Evolutionary conservation across 2,329 filamentous ascomycete species (phyloP).

Genomic region (Polychaeton citri): DNA sequence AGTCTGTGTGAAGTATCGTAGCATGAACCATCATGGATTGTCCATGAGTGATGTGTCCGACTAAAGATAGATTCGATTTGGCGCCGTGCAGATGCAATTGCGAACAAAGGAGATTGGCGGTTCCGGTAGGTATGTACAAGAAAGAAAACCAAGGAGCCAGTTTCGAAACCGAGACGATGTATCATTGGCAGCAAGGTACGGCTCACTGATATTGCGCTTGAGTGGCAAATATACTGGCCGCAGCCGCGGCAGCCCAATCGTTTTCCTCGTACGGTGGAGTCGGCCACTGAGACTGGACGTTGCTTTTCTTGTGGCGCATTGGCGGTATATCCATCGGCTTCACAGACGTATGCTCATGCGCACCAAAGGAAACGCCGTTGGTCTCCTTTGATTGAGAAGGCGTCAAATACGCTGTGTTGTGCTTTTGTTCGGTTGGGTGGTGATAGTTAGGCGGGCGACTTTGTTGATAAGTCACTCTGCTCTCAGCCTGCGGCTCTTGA

Average conservation of each 20-base stretch:
- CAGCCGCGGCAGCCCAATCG: conserved; percentile 76
- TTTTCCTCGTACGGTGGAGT: conserved; percentile 90
- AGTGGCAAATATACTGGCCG: conserved; percentile 68
- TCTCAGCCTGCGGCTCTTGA: conserved; percentile 8
- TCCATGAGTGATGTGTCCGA: too few species aligned
- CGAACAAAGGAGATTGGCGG: too few species aligned
- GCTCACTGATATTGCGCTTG: conserved; percentile 34
- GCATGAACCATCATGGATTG: too few species aligned
- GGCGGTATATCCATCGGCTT: conserved; percentile 59
- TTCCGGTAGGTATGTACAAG: too few species aligned
- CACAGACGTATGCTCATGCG: conserved; percentile 47
- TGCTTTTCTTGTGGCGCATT: conserved; percentile 38
- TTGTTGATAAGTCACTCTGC: conserved; percentile 5
- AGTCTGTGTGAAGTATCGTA: too few species aligned
- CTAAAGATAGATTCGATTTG: too few species aligned
- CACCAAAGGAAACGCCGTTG: conserved; percentile 61
- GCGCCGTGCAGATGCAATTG: too few species aligned
- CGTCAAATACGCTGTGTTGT: conserved; percentile 45
- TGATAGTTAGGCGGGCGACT: conserved; percentile 42
- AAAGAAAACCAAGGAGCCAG: too few species aligned
- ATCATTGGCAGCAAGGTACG: not conserved
- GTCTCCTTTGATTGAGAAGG: conserved; percentile 72
- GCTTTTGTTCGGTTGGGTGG: conserved; percentile 49
- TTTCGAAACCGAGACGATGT: too few species aligned
- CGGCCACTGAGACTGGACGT: conserved; percentile 62